Evolutionary conservation across 208 protist species (phyloP).

Genomic region (Leptomonas pyrrhocoris): DNA sequence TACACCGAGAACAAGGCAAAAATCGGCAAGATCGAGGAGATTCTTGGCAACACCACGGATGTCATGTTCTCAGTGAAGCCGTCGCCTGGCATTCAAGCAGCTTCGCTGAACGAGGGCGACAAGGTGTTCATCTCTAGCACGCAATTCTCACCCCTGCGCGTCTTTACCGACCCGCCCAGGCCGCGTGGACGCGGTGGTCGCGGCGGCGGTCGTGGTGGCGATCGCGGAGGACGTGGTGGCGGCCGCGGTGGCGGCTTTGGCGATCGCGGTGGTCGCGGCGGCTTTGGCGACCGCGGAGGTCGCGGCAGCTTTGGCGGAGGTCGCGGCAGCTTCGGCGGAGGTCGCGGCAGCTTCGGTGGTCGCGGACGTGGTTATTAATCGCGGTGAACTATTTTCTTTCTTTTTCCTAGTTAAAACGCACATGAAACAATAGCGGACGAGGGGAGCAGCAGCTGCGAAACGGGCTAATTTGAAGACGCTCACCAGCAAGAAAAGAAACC

Average conservation of each 20-base stretch:
- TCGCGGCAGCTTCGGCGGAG: constrained; percentile 23
- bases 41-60: constrained; percentile 86
- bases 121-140: constrained; percentile 86
- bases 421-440: background rate
- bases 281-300: constrained; percentile 51
- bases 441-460: background rate
- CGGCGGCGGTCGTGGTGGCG: constrained; percentile 57
- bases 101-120: constrained; percentile 84
- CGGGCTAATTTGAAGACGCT: no score
- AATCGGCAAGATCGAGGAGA: constrained; percentile 93
- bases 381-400: constrained; percentile 17
- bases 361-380: constrained; percentile 30
- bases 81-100: constrained; percentile 81
- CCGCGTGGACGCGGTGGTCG: constrained; percentile 86
- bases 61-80: constrained; percentile 93
- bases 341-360: constrained; percentile 36
- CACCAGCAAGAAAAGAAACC: background rate
- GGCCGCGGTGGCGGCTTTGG: constrained; percentile 32
- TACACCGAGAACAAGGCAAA: constrained; percentile 93
- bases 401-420: constrained; percentile 13
- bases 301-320: constrained; percentile 42
- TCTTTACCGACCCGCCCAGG: constrained; percentile 89
- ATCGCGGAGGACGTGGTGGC: constrained; percentile 38
- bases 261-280: constrained; percentile 39
- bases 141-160: constrained; percentile 81